These are phyloP conservation scores for Talaromyces sp. DNA, from an alignment of 2,329 filamentous ascomycete species.

Conservation along the genomic window DNA sequence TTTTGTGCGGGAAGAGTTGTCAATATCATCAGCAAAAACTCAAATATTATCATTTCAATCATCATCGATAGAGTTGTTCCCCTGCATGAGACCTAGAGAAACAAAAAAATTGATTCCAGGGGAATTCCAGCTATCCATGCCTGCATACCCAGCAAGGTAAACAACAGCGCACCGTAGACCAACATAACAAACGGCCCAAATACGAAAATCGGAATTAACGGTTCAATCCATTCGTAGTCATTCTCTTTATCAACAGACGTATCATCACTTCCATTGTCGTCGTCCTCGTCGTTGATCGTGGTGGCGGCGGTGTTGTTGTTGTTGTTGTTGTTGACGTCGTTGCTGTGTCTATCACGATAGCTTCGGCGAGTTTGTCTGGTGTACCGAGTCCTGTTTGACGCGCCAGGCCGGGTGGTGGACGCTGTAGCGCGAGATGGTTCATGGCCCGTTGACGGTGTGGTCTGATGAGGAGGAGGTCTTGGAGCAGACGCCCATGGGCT, in stretches of 20 bases:
- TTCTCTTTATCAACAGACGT: not conserved
- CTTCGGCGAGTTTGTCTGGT: not conserved
- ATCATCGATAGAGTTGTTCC: rapidly evolving
- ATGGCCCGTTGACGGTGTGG: not conserved
- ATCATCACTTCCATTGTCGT: not conserved
- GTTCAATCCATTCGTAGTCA: not conserved
- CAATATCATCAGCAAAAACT: too few species aligned
- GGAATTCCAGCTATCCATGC: not conserved
- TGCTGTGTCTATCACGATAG: not conserved
- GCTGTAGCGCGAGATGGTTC: not conserved
- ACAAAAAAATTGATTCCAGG: not conserved
- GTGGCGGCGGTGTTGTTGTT: not conserved
- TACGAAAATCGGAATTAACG: not conserved
- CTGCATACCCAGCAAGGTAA: not conserved
- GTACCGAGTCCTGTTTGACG: not conserved
- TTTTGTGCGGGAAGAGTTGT: too few species aligned
- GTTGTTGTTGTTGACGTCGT: not conserved
- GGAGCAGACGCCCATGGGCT: not conserved
- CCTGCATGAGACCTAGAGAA: not conserved
- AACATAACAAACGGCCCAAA: not conserved
- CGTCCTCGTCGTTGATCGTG: not conserved
- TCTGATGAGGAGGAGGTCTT: not conserved
- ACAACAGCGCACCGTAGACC: not conserved
- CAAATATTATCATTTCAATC: not conserved
- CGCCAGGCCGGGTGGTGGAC: not conserved